Conservation (phyloP, 768 basidiomycete species). For the Tulasnella sp. region DNA sequence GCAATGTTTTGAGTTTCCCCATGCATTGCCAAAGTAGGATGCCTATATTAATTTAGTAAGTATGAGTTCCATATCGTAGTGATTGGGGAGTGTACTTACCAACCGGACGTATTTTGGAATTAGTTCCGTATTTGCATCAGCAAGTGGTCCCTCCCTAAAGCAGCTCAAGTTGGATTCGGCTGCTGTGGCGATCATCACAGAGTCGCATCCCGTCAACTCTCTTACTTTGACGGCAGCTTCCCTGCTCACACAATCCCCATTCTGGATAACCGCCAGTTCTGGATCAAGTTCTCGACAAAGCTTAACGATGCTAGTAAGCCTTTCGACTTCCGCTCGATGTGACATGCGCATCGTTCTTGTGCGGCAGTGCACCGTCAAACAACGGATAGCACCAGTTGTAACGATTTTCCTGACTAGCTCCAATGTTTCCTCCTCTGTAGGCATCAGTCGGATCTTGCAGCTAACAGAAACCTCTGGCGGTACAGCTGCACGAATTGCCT, state of each 20-base stretch:
- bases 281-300: constrained; percentile 56
- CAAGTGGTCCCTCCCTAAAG: constrained; percentile 56
- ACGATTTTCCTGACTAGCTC: constrained; percentile 81
- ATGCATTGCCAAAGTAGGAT: constrained; percentile 65
- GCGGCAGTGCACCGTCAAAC: constrained; percentile 88
- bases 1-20: constrained; percentile 80
- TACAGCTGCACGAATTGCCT: constrained; percentile 56
- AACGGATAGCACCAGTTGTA: constrained; percentile 64
- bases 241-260: constrained; percentile 78
- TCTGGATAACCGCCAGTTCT: constrained; percentile 81
- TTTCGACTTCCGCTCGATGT: constrained; percentile 63
- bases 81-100: constrained; percentile 31
- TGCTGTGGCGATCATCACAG: constrained; percentile 92
- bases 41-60: constrained; percentile 32
- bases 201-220: constrained; percentile 66
- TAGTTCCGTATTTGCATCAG: constrained; percentile 54
- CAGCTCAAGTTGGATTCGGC: constrained; percentile 88
- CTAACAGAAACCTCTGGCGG: constrained; percentile 75
- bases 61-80: constrained; percentile 11
- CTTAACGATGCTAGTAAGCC: constrained; percentile 74
- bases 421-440: constrained; percentile 75
- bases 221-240: constrained; percentile 68
- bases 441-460: constrained; percentile 83
- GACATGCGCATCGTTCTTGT: constrained; percentile 81
- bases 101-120: constrained; percentile 63